These are phyloP conservation scores for Thelonectria blattea DNA, from an alignment of 2,329 filamentous ascomycete genomes.

Conservation along the genomic window DNA sequence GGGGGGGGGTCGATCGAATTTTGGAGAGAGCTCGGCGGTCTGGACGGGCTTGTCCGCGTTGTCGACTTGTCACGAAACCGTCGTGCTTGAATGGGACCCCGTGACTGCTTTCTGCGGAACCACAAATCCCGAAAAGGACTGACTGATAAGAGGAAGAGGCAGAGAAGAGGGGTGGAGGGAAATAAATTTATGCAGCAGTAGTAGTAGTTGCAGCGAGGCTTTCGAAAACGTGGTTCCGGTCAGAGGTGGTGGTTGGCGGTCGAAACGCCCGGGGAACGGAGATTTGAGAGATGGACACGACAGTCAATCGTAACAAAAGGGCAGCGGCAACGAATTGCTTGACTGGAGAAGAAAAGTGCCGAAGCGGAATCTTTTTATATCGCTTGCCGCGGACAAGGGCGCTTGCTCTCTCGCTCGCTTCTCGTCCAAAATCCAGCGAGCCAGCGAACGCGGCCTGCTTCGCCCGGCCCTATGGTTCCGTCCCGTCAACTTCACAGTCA, in stretches of 20 bases:
- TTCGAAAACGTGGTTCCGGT: too few species aligned
- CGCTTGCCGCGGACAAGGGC: conserved; percentile 17
- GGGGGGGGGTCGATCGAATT: neutral
- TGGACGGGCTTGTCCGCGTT: too few species aligned
- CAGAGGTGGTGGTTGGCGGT: too few species aligned
- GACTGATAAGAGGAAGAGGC: neutral
- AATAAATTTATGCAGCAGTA: neutral
- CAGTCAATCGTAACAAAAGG: neutral
- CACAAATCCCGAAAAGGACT: neutral
- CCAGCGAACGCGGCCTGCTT: neutral
- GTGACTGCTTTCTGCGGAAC: neutral
- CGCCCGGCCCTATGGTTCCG: neutral
- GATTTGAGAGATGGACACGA: neutral
- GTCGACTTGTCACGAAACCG: neutral
- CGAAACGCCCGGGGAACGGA: conserved; percentile 4
- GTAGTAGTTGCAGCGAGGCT: neutral
- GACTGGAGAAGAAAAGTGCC: neutral
- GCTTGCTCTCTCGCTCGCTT: neutral
- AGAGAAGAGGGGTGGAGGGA: neutral
- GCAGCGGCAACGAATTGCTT: neutral
- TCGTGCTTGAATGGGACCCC: neutral
- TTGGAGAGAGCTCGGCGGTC: neutral
- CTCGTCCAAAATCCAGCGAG: neutral
- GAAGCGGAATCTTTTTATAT: conserved; percentile 20
- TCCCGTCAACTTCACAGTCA: conserved; percentile 4